Conservation (phyloP, 2,329 filamentous ascomycete species). For the Fusarium chlamydosporum region DNA sequence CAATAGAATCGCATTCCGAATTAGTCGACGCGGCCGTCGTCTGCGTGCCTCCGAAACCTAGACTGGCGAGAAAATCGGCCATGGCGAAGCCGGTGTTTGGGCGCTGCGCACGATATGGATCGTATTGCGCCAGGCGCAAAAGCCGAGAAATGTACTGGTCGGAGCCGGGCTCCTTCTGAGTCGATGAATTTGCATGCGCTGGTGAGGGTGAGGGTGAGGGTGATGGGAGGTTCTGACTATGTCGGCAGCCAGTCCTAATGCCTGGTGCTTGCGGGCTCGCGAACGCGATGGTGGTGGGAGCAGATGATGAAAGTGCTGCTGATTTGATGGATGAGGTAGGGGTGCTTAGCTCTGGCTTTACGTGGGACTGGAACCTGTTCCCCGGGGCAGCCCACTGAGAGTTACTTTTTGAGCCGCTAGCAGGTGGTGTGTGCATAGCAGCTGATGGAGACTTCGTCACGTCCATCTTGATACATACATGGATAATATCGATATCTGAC, state of each 20-base stretch:
- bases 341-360: slow-evolving; percentile 13
- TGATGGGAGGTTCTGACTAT: slow-evolving; percentile 8
- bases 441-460: not conserved
- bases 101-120: not conserved
- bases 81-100: slow-evolving; percentile 46
- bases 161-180: slow-evolving; percentile 41
- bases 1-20: slow-evolving; percentile 53
- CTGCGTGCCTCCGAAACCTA: slow-evolving; percentile 52
- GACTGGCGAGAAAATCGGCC: slow-evolving; percentile 58
- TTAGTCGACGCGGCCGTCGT: slow-evolving; percentile 41
- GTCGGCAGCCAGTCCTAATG: not conserved
- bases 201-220: slow-evolving; percentile 20
- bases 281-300: slow-evolving; percentile 16
- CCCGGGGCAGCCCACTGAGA: slow-evolving; percentile 10
- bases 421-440: slow-evolving; percentile 29
- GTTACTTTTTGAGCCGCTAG: not conserved
- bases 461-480: not conserved
- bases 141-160: slow-evolving; percentile 36
- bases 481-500: not conserved
- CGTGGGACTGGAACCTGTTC: not conserved
- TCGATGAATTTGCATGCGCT: slow-evolving; percentile 15
- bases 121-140: slow-evolving; percentile 32
- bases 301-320: slow-evolving; percentile 12
- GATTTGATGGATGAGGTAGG: slow-evolving; percentile 24
- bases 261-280: slow-evolving; percentile 31